Evolutionary conservation across 768 basidiomycete species (phyloP).

Genomic region (Amanita molliuscula): DNA sequence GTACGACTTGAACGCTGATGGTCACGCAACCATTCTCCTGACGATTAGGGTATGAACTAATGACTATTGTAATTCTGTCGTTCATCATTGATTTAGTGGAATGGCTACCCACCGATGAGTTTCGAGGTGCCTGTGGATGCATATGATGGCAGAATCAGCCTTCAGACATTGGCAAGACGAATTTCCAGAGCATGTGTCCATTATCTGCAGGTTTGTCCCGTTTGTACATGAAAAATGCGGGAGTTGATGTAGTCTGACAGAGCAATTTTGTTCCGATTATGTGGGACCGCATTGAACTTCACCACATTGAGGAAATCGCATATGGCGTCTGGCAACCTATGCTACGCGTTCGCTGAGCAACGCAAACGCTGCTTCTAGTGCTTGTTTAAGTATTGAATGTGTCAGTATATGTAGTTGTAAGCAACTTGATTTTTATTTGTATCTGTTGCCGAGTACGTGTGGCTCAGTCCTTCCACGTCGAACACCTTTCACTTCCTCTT

Average conservation of each 20-base stretch:
- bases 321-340: constrained; percentile 70
- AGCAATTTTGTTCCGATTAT: constrained; percentile 60
- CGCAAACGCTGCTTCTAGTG: neutral
- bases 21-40: constrained; percentile 46
- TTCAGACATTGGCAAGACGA: constrained; percentile 58
- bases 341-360: constrained; percentile 32
- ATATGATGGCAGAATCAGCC: constrained; percentile 52
- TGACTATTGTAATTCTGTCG: neutral
- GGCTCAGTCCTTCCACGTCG: neutral
- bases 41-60: constrained; percentile 43
- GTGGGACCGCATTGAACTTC: constrained; percentile 59
- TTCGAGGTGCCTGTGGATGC: constrained; percentile 68
- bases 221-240: neutral
- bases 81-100: constrained; percentile 36
- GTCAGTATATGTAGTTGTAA: neutral
- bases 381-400: neutral
- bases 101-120: constrained; percentile 57
- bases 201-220: constrained; percentile 51
- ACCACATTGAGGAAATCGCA: constrained; percentile 60
- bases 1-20: constrained; percentile 57
- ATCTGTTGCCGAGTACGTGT: neutral
- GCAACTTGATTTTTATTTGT: neutral
- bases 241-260: constrained; percentile 21
- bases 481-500: neutral
- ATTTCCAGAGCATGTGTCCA: constrained; percentile 64